Evolutionary conservation across 2,329 filamentous ascomycete genomes (phyloP).

Genomic region (Domatiomyces globalis): DNA sequence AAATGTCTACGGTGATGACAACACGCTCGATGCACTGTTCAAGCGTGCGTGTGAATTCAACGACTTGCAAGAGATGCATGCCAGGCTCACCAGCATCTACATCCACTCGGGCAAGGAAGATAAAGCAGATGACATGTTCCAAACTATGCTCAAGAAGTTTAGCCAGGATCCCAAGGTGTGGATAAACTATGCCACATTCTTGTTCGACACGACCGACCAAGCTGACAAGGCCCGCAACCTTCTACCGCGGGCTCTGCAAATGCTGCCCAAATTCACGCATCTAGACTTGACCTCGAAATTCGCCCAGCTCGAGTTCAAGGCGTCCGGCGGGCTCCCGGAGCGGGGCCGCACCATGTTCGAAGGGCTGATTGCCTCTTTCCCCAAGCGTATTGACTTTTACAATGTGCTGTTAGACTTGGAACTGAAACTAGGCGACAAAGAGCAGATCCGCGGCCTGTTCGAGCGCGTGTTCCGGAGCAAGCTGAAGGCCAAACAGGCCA

Average conservation of each 20-base stretch:
- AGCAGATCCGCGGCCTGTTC: slow-evolving; percentile 62
- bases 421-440: slow-evolving; percentile 44
- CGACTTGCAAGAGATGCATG: slow-evolving; percentile 76
- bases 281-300: slow-evolving; percentile 72
- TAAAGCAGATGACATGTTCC: slow-evolving; percentile 79
- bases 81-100: slow-evolving; percentile 83
- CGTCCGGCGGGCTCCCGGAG: slow-evolving; percentile 67
- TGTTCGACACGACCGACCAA: slow-evolving; percentile 58
- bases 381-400: slow-evolving; percentile 86
- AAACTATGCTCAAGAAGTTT: slow-evolving; percentile 75
- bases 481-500: slow-evolving; percentile 69
- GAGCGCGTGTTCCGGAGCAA: slow-evolving; percentile 52
- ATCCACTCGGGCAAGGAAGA: slow-evolving; percentile 77
- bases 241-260: slow-evolving; percentile 70
- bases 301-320: slow-evolving; percentile 81
- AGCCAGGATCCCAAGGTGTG: slow-evolving; percentile 67
- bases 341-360: slow-evolving; percentile 91
- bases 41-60: slow-evolving; percentile 89
- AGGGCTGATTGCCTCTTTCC: slow-evolving; percentile 66
- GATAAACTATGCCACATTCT: slow-evolving; percentile 89
- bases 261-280: slow-evolving; percentile 56
- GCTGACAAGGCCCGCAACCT: slow-evolving; percentile 64
- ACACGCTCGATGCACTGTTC: slow-evolving; percentile 72
- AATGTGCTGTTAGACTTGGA: slow-evolving; percentile 84
- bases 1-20: slow-evolving; percentile 73